Evolutionary conservation across 2,329 filamentous ascomycete species (phyloP), one percentile per base, ranked within the genome.

Genomic region (Paraphaeosphaeria minitans): DNA sequence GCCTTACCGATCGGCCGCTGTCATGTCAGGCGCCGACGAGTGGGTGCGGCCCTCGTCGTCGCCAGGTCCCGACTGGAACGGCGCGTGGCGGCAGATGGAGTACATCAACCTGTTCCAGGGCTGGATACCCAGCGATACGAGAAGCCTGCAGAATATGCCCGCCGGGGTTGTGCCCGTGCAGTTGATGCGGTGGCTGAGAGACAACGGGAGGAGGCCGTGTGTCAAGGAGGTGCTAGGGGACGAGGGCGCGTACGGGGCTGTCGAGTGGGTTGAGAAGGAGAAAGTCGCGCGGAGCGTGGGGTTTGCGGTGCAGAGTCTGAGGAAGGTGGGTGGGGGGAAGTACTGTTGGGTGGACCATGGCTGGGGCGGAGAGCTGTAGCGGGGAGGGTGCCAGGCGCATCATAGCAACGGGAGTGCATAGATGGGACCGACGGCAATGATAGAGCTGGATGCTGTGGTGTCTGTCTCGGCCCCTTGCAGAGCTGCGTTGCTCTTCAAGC

Each of bases 61-160:
- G 0, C 69, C 66, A 12, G 61, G 73, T 31, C 69, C 75, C 7
- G 63, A 78, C 62, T 80, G 79, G 75, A 75, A 73, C 27, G 72
- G 72, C 12, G 74, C 74, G 1, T 82, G 80, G 80, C 73, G 76
- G n/a, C 79, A 79, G 27, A 67, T 82, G 22, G 68, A 63, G 0
- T 78, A 79, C 31, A 35, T 82, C 42, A 77, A 78, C 31, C 61
- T 78, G 24, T 74, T 73, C 21, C 80, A 82, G 60, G 79, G 79
- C 45, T 81, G 79, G 79, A 73, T 80, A 4, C 80, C 80, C 3
- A 62, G 58, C 45, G 68, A 76, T 33, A 62, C 59, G 0, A 59
- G 61, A 43, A 65, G 63, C 9, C 60, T 78, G 39, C 67, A 70
- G 47, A 68, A 66, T 7, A 70, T 79, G 62, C 77, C 78, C 1